Conservation (phyloP, 2,329 filamentous ascomycete genomes). For the Trichoderma lentiforme region DNA sequence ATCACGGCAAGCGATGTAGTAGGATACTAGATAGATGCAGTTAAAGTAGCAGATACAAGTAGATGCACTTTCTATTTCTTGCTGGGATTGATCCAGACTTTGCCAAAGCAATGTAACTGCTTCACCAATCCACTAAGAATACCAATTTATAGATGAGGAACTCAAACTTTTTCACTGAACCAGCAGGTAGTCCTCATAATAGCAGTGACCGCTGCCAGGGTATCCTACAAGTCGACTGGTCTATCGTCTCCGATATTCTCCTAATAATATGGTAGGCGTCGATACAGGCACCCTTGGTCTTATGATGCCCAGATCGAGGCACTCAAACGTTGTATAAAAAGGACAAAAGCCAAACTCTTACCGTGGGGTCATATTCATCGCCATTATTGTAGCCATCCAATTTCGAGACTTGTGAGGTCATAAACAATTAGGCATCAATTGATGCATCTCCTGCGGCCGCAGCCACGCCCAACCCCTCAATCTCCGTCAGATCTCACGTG, state of each 20-base stretch:
- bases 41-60: no score
- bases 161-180: no score
- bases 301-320: neutral
- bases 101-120: no score
- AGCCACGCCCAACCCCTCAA: neutral
- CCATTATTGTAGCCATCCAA: neutral
- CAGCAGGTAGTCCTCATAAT: no score
- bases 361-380: neutral
- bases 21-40: no score
- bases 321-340: neutral
- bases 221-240: neutral
- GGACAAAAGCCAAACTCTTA: neutral
- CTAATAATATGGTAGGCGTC: neutral
- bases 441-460: neutral
- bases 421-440: neutral
- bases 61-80: no score
- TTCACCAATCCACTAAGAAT: no score
- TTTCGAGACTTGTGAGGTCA: neutral
- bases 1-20: neutral
- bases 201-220: neutral
- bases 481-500: neutral
- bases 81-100: no score
- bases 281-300: neutral
- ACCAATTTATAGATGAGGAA: no score
- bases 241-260: neutral